Base-by-base conservation (phyloP, 768 basidiomycete species). In the Chlorophyllum brunneum region DNA sequence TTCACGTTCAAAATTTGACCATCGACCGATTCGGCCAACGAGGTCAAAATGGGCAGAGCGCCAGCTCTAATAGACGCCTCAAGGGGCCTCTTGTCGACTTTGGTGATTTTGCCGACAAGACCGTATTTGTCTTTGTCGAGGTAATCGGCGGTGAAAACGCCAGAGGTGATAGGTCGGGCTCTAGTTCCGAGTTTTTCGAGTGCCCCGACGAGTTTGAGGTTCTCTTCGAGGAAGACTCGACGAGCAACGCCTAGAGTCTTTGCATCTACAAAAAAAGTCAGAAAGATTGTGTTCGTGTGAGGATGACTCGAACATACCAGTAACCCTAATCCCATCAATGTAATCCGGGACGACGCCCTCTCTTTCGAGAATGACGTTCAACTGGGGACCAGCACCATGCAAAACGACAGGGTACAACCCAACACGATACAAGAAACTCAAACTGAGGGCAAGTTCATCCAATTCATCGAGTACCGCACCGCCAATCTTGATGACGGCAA, bases 1-100 rank as follows among this genome's bases (percentile, higher is more conserved):
- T 98, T 99, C 67, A 99, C 97, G 62, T 99, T 99, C 57, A 98
- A 77, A 60, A 99, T 94, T 68, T 99, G 97, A n/a, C 97, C 97
- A 29, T 97, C 92, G 18, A 85, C 79, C 29, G 90, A 89, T 71
- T 98, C 97, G 5, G 97, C 95, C 45, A 99, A 75, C 67, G 86
- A 90, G 58, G 94, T 98, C 16, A 98, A 77, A 69, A 99, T 97
- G 52, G 97, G 97, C 22, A 99, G 78, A 18, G 93, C 94, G 27
- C 97, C 95, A 1, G 95, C 94, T 40, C 92, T 84, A 66, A 99
- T 99, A 42, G 95, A 85, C 2, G 95, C 95, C 69, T 99, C 97
- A 54, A 99, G 81, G 24, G 97, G 95, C 27, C 93, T 83, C 71
- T 98, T 98, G 74, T 99, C 94, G 56, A 98, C 85, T 54, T 81